Evolutionary conservation across 2,329 filamentous ascomycete species (phyloP).

Genomic region (Cladobotryum mycophilum): DNA sequence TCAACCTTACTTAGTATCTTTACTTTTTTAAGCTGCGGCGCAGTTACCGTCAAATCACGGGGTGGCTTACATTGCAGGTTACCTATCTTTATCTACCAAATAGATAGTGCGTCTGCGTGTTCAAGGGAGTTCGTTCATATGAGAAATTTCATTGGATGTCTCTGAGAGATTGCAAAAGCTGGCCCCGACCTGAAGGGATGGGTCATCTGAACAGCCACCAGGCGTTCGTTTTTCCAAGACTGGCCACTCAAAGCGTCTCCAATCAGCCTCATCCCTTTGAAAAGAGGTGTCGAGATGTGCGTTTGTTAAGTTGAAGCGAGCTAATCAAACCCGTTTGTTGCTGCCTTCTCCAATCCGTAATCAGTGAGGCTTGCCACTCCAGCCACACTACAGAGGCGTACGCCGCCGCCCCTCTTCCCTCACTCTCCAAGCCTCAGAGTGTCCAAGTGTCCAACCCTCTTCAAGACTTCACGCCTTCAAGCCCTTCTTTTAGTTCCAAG

Average conservation of each 20-base stretch:
- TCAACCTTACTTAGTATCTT: too few relatives aligned
- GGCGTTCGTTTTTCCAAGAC: neutral
- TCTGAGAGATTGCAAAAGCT: too few relatives aligned
- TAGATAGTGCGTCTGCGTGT: too few relatives aligned
- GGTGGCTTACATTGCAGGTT: too few relatives aligned
- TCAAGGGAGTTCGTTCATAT: too few relatives aligned
- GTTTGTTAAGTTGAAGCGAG: neutral
- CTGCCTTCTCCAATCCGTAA: constrained; percentile 1
- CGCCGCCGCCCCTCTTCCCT: constrained; percentile 1
- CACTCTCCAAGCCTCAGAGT: neutral
- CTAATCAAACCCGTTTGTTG: neutral
- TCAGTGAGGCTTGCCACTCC: constrained; percentile 9
- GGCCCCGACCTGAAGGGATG: too few relatives aligned
- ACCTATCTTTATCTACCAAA: too few relatives aligned
- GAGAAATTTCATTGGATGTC: neutral
- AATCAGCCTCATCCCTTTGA: neutral
- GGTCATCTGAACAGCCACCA: too few relatives aligned
- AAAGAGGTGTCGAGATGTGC: constrained; percentile 1
- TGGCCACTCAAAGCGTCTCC: constrained; percentile 7
- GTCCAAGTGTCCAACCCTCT: neutral
- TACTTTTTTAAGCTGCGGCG: too few relatives aligned
- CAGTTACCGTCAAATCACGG: too few relatives aligned
- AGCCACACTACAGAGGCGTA: constrained; percentile 6
- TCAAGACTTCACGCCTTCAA: neutral
- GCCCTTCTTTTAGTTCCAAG: neutral